Evolutionary conservation across 768 basidiomycete genomes (phyloP), one percentile per base, ranked within the genome.

Genomic region (Leccinum pellstonianum): DNA sequence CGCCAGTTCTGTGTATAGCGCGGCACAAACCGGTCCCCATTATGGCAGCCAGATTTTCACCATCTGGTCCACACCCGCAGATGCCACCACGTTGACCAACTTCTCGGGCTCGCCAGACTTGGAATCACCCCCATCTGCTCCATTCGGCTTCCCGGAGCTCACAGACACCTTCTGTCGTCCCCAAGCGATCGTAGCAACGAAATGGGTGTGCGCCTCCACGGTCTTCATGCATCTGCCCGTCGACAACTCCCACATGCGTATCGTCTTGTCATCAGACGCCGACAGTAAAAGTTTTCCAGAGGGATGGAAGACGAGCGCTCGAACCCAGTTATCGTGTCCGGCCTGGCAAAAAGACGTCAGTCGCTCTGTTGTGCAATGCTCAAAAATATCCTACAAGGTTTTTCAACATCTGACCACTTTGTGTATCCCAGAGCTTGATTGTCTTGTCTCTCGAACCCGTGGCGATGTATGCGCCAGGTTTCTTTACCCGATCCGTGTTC

Each of bases 371-470:
- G n/a, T 33, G 29, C 53, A 38, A 62, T 11, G 56, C 48, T 51
- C 19, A 4, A 54, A 17, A 37, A 57, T 25, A 51, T 73, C 83
- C 58, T 63, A 90, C 90, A 57, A 95, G 81, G 61, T 84, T 90
- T 71, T 86, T 82, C 48, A 95, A 73, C 72, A 91, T 81, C 72
- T 92, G 92, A 5, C 95, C 94, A 49, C 85, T 86, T 61, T 86
- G 81, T 0, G 86, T 81, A 68, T 97, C 95, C 95, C 95, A 98
- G 17, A 98, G 73, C 68, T 89, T 91, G 77, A 97, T 91, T 5
- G 86, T 86, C 80, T 93, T 96, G 77, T 98, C 95, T 73, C 95
- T 82, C 33, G 91, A 88, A 12, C 92, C 93, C 14, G 92, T 94
- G 10, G 86, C 86, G 8, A 90, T 80, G 70, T 86, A 95, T 25